Base-by-base conservation (phyloP, 2,329 filamentous ascomycete genomes). In the Fusarium redolens region DNA sequence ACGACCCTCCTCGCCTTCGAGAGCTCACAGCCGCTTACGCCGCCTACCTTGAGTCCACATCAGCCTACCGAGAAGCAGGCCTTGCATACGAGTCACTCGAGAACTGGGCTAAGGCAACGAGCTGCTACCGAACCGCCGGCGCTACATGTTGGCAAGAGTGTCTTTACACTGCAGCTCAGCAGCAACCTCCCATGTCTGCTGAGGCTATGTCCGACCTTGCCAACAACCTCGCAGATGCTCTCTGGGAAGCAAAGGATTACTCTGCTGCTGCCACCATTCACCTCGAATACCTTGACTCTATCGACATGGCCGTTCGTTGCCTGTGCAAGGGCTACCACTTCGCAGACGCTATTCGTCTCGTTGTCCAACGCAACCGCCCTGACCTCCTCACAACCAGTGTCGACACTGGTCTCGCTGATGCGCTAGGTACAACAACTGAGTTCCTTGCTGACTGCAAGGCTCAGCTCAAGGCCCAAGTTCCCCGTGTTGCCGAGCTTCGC, bases 401-500 rank as follows among this genome's bases (percentile, higher is more conserved):
- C 18, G 96, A 99, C 79, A 82, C 88, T 0, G 93, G 93, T 3
- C 90, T 99, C 10, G 89, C 91, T 7, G 96, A 98, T 65, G 91
- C 93, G 4, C 91, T 96, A 63, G 92, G 92, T 28, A 90, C 89
- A 59, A 95, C 92, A 77, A 97, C 95, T 2, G 96, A 98, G 80
- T 91, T 98, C 67, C 89, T 99, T 15, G 94, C 96, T 3, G 96
- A 99, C 81, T 98, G 96, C 88, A 94, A 94, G 80, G 87, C 87
- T 0, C 96, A 99, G 81, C 87, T 98, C 6, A 86, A 87, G 51
- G 93, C 94, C 0, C 96, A 99, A 79, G 90, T 97, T 0, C 95
- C 96, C 0, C 92, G 96, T 22, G 91, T 99, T 71, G 86, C 87
- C 11, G 96, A 98, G 79, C 88, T 99, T 31, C 91, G 96, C 3